phyloP scores from a whole-genome alignment of 768 basidiomycete species.

The Tulasnella sp. region DNA sequence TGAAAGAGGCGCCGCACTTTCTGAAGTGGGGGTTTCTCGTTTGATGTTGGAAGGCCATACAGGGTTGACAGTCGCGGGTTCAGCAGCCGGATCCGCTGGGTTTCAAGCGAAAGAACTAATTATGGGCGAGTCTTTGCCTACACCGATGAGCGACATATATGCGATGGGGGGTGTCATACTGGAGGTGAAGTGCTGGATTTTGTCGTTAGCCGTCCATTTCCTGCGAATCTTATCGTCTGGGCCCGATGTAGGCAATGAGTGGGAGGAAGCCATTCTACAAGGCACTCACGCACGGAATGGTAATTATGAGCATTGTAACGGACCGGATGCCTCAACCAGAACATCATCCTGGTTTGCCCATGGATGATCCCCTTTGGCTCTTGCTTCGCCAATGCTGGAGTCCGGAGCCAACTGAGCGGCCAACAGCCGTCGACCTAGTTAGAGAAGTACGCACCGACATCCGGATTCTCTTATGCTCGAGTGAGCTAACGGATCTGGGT shows the following conservation, averaged over 20 bases:
- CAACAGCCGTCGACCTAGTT: background rate
- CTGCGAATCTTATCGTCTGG: background rate
- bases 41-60: too few species aligned
- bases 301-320: background rate
- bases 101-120: conserved; percentile 3
- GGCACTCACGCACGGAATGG: background rate
- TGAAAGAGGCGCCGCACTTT: background rate
- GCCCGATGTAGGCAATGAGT: background rate
- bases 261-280: background rate
- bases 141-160: background rate
- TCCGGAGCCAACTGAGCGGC: background rate
- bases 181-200: background rate
- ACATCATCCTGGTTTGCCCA: background rate
- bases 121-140: background rate
- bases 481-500: too few species aligned
- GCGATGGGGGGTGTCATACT: background rate
- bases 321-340: background rate
- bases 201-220: background rate
- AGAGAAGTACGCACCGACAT: background rate
- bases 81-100: background rate
- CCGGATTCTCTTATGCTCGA: too few species aligned
- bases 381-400: conserved; percentile 12
- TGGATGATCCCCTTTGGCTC: background rate
- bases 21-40: too few species aligned
- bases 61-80: background rate